A percentile compares a stretch with the other conserved stretches of the same genome.
phyloP scores from a whole-genome alignment of 2,329 filamentous ascomycete genomes.

The Drechslerella coelobrocha region DNA sequence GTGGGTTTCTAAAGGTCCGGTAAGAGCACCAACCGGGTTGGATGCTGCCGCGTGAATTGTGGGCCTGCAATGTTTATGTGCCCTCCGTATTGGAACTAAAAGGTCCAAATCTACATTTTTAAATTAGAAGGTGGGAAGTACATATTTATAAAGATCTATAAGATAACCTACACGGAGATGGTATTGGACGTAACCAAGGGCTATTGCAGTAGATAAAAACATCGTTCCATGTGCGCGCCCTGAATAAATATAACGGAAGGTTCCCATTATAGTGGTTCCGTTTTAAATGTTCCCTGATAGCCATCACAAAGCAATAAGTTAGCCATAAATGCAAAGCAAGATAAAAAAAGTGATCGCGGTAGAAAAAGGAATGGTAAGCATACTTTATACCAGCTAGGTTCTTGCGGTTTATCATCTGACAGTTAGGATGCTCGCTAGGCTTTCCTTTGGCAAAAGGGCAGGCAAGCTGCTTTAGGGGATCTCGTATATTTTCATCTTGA shows the following conservation, averaged over 20 bases:
- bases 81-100: not conserved
- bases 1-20: too few relatives aligned
- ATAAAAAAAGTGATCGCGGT: not conserved
- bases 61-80: not conserved
- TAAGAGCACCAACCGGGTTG: too few relatives aligned
- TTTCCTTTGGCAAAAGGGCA: constrained; percentile 20
- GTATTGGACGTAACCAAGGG: not conserved
- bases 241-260: not conserved
- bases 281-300: constrained; percentile 30
- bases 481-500: too few relatives aligned
- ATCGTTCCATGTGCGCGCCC: constrained; percentile 12
- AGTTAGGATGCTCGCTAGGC: constrained; percentile 8
- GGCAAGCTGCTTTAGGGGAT: constrained; percentile 5
- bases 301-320: not conserved
- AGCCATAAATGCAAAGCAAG: not conserved
- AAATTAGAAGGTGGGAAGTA: too few relatives aligned
- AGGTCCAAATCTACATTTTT: not conserved
- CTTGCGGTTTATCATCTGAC: not conserved
- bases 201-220: constrained; percentile 13
- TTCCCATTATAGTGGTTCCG: constrained; percentile 11
- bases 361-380: too few relatives aligned
- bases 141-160: too few relatives aligned
- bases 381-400: constrained; percentile 28
- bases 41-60: too few relatives aligned
- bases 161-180: constrained; percentile 15